These are phyloP conservation scores for Phytophthora tentaculata DNA, from an alignment of 352 stramenopile genomes.

Conservation along the genomic window DNA sequence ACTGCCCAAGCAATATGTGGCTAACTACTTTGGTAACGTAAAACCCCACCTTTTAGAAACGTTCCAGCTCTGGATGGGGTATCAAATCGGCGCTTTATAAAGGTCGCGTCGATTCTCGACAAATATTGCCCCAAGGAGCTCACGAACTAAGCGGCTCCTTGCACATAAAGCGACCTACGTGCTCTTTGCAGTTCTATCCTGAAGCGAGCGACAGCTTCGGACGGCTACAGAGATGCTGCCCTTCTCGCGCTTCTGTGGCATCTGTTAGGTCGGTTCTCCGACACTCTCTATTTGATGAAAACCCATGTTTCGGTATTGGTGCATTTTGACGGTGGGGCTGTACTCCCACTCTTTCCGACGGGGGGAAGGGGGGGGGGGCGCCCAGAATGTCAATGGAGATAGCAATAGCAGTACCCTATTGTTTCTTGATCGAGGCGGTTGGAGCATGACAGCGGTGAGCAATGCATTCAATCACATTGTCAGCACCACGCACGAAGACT, in stretches of 20 bases:
- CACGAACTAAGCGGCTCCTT: too few species aligned
- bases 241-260: background rate
- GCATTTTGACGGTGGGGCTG: background rate
- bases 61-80: too few species aligned
- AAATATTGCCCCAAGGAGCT: background rate
- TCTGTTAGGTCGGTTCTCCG: background rate
- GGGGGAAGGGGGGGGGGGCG: too few species aligned
- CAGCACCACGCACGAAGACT: conserved; percentile 17
- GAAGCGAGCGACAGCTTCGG: background rate
- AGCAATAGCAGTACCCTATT: conserved; percentile 3
- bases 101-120: background rate
- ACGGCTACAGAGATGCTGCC: background rate
- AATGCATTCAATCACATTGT: conserved; percentile 26
- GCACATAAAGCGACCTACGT: background rate
- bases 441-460: conserved; percentile 10
- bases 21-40: too few species aligned
- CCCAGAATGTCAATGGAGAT: conserved; percentile 10
- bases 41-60: too few species aligned
- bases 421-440: conserved; percentile 11
- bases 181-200: background rate
- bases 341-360: conserved; percentile 12
- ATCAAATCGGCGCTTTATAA: too few species aligned
- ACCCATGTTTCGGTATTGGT: too few species aligned
- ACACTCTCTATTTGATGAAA: too few species aligned
- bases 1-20: too few species aligned